These are phyloP conservation scores for Phytophthora agathidicida DNA, from an alignment of 352 stramenopile genomes.

Conservation along the genomic window DNA sequence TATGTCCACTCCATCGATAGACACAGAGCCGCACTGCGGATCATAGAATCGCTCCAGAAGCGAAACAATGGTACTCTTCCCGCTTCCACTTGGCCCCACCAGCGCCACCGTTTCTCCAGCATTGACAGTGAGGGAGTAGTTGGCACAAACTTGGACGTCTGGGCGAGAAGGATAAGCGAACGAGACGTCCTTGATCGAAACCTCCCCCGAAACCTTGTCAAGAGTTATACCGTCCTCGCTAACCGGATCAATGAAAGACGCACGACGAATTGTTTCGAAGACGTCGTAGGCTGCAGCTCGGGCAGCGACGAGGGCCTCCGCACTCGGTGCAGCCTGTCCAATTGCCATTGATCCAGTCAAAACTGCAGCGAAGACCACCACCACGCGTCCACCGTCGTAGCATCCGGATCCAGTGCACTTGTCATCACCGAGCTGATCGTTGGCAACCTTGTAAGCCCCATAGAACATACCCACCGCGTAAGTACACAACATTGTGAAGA, in stretches of 20 bases:
- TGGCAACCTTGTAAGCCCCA: slow-evolving; percentile 49
- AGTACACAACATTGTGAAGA: slow-evolving; percentile 54
- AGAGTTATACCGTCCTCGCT: slow-evolving; percentile 30
- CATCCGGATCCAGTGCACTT: slow-evolving; percentile 31
- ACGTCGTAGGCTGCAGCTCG: slow-evolving; percentile 50
- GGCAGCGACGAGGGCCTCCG: slow-evolving; percentile 49
- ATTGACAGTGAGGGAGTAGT: slow-evolving; percentile 48
- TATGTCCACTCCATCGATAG: no score
- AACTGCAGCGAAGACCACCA: slow-evolving; percentile 58
- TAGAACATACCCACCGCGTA: slow-evolving; percentile 74
- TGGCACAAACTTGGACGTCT: slow-evolving; percentile 40
- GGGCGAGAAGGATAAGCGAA: slow-evolving; percentile 56
- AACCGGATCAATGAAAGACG: slow-evolving; percentile 49
- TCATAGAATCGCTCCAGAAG: slow-evolving; percentile 95
- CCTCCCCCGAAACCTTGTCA: slow-evolving; percentile 30
- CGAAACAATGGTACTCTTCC: slow-evolving; percentile 91
- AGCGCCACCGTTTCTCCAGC: slow-evolving; percentile 58
- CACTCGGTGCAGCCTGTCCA: slow-evolving; percentile 51
- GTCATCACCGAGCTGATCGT: slow-evolving; percentile 39
- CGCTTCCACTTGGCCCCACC: slow-evolving; percentile 14
- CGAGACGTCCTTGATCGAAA: slow-evolving; percentile 77
- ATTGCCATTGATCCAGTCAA: slow-evolving; percentile 62
- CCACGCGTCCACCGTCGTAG: slow-evolving; percentile 54
- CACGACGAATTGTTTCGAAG: slow-evolving; percentile 53
- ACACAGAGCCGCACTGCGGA: slow-evolving; percentile 39